Evolutionary conservation across 2,329 filamentous ascomycete species (phyloP).

Genomic region (Hawksworthiomyces lignivorus): DNA sequence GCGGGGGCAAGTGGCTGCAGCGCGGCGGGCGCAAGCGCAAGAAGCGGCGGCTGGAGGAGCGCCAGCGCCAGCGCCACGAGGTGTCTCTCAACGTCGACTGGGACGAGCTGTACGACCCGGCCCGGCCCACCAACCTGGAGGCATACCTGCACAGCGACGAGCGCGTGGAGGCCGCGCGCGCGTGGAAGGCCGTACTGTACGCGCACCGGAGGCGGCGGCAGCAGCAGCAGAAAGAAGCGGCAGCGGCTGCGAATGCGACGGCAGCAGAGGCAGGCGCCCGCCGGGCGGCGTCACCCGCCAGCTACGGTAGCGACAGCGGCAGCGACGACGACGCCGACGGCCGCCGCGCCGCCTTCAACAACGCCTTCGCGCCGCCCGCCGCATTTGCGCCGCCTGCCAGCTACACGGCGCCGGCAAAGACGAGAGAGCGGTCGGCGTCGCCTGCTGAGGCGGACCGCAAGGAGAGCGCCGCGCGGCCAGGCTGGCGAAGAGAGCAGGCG

Average conservation of each 20-base stretch:
- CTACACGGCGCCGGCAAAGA: not conserved
- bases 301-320: slow-evolving; percentile 18
- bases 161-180: slow-evolving; percentile 67
- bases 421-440: not conserved
- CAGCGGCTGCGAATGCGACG: slow-evolving; percentile 40
- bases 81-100: slow-evolving; percentile 58
- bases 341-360: slow-evolving; percentile 8
- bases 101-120: slow-evolving; percentile 86
- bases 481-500: too few species aligned
- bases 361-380: slow-evolving; percentile 41
- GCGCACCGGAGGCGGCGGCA: slow-evolving; percentile 52
- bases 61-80: slow-evolving; percentile 50
- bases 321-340: slow-evolving; percentile 27
- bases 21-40: slow-evolving; percentile 56
- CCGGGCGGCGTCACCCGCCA: too few species aligned
- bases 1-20: slow-evolving; percentile 54
- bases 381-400: not conserved
- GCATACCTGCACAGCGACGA: slow-evolving; percentile 82
- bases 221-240: slow-evolving; percentile 26
- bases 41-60: slow-evolving; percentile 53
- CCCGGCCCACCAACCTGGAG: slow-evolving; percentile 73
- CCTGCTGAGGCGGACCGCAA: too few species aligned
- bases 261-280: slow-evolving; percentile 20
- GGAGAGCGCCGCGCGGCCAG: too few species aligned
- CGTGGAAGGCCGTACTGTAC: slow-evolving; percentile 81